These are phyloP conservation scores for Gynochthodes officinalis DNA, from an alignment of 257 asterid species.

Conservation along the genomic window DNA sequence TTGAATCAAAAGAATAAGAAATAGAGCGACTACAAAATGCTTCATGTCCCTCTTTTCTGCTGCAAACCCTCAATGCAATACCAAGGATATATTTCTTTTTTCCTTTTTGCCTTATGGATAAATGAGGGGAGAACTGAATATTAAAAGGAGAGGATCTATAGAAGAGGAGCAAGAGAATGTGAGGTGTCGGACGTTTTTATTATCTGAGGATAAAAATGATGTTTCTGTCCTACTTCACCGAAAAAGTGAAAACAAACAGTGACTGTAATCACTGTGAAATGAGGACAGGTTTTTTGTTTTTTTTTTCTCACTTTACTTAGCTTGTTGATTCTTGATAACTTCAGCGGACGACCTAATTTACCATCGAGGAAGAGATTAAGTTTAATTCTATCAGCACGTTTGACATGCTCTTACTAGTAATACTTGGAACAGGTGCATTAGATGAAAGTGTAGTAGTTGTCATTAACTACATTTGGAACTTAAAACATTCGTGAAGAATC, in stretches of 20 bases:
- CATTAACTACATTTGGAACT: not conserved
- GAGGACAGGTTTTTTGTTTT: not conserved
- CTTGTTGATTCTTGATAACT: no score
- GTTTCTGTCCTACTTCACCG: not conserved
- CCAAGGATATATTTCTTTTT: not conserved
- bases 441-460: no score
- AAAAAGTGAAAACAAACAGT: not conserved
- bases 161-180: slow-evolving; percentile 16
- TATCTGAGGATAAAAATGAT: not conserved
- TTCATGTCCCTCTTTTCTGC: slow-evolving; percentile 31
- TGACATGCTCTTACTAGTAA: no score
- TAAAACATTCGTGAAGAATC: not conserved
- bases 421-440: no score
- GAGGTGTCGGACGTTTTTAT: slow-evolving; percentile 9
- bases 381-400: no score
- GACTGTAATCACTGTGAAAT: not conserved
- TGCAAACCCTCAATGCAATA: not conserved
- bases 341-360: no score
- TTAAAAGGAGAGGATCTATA: not conserved
- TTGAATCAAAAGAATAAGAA: slow-evolving; percentile 43
- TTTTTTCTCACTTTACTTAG: not conserved
- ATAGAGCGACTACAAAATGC: slow-evolving; percentile 25
- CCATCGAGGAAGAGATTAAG: no score
- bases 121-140: not conserved
- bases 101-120: not conserved